These are phyloP conservation scores for Gentiana dahurica DNA, from an alignment of 257 asterid genomes.

Conservation along the genomic window DNA sequence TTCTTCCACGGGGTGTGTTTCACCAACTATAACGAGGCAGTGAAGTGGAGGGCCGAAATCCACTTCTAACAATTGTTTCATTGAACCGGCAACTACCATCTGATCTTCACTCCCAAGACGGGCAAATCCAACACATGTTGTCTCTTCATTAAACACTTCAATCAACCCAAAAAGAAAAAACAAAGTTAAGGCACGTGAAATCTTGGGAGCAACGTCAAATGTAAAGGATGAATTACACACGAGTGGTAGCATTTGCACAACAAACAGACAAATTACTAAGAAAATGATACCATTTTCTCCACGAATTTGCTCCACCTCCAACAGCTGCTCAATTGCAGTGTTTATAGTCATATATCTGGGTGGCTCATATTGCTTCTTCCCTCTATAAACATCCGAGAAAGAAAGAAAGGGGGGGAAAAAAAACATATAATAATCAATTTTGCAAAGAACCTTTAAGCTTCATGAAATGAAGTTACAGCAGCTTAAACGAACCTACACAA, in stretches of 20 bases:
- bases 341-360: constrained; percentile 79
- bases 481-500: constrained; percentile 60
- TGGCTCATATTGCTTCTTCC: constrained; percentile 78
- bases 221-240: too few species aligned
- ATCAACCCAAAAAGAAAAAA: constrained; percentile 1
- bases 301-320: constrained; percentile 62
- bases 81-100: constrained; percentile 54
- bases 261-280: too few species aligned
- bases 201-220: too few species aligned
- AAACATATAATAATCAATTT: neutral
- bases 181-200: too few species aligned
- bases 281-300: constrained; percentile 40
- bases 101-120: constrained; percentile 91
- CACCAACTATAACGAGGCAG: constrained; percentile 80
- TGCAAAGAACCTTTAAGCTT: neutral
- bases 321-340: constrained; percentile 84
- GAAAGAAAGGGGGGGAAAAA: neutral
- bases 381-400: constrained; percentile 31
- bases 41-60: constrained; percentile 81
- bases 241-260: too few species aligned
- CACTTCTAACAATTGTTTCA: constrained; percentile 53
- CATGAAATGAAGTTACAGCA: neutral
- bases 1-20: constrained; percentile 82
- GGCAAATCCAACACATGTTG: constrained; percentile 78
- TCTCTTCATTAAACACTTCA: constrained; percentile 62